phyloP scores from a whole-genome alignment of 345 rosid species.

The Euclidium syriacum region DNA sequence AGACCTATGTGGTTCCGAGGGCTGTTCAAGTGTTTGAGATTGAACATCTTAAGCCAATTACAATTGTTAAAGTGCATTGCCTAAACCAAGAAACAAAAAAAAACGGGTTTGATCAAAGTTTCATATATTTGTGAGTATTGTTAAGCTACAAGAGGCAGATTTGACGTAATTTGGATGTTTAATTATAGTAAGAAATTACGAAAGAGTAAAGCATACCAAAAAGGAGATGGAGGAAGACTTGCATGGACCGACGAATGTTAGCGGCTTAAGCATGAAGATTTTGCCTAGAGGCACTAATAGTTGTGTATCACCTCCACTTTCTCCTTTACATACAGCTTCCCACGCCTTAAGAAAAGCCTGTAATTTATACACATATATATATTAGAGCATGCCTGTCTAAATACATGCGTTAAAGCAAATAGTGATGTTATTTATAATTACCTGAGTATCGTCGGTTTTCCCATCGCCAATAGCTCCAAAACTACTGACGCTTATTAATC shows the following conservation, averaged over 20 bases:
- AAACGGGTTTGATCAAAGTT: not conserved
- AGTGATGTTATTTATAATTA: not conserved
- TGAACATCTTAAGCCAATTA: conserved; percentile 24
- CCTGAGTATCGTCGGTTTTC: conserved; percentile 44
- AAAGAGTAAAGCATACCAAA: conserved; percentile 32
- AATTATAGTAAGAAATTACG: not conserved
- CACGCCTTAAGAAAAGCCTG: conserved; percentile 57
- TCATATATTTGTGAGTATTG: too few species aligned
- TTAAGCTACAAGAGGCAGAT: too few species aligned
- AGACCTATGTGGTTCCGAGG: conserved; percentile 42
- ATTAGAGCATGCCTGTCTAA: not conserved
- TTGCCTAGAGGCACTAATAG: conserved; percentile 32
- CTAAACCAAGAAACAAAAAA: conserved; percentile 8
- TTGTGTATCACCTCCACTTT: not conserved
- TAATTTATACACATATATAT: not conserved
- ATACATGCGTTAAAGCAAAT: not conserved
- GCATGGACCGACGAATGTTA: conserved; percentile 56
- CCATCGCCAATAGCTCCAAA: conserved; percentile 63
- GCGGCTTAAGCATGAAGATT: conserved; percentile 44
- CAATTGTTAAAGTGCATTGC: conserved; percentile 37
- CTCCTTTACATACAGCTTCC: conserved; percentile 35
- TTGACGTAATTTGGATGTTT: not conserved
- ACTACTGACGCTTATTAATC: conserved; percentile 24
- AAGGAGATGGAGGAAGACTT: conserved; percentile 28
- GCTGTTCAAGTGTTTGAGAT: conserved; percentile 37